These are phyloP conservation scores for Escovopsis sp. DNA, from an alignment of 2,329 filamentous ascomycete species.

Conservation along the genomic window DNA sequence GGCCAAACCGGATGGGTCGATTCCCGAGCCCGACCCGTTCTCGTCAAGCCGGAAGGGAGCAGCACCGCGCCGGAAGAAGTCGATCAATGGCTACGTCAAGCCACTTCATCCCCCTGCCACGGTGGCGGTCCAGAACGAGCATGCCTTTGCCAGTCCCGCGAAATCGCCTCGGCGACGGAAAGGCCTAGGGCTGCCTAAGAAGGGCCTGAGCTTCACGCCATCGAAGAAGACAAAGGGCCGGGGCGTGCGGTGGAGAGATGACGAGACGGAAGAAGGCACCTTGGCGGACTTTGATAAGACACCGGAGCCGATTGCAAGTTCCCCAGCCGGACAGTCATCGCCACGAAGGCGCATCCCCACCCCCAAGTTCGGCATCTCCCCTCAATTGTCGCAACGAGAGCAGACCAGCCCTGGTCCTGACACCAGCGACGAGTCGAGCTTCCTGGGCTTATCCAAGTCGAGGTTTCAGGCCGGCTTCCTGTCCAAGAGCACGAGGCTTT, in stretches of 20 bases:
- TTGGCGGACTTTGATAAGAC: conserved; percentile 87
- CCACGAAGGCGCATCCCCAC: conserved; percentile 18
- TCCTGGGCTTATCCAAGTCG: conserved; percentile 38
- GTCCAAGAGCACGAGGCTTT: conserved; percentile 34
- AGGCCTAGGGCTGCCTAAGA: conserved; percentile 39
- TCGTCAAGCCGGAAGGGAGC: conserved; percentile 52
- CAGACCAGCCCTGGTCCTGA: conserved; percentile 43
- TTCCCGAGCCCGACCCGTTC: conserved; percentile 47
- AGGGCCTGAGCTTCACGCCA: conserved; percentile 68
- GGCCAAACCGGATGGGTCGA: conserved; percentile 71
- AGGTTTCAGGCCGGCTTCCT: conserved; percentile 85
- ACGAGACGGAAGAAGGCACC: conserved; percentile 65
- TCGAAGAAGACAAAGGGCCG: conserved; percentile 64
- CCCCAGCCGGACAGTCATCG: conserved; percentile 32
- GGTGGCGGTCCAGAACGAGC: conserved; percentile 16
- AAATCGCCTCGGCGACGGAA: conserved; percentile 73
- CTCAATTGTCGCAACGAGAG: conserved; percentile 19
- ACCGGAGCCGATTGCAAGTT: conserved; percentile 48
- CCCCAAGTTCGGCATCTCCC: conserved; percentile 6
- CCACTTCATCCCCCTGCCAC: conserved; percentile 30
- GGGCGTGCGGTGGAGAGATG: conserved; percentile 83
- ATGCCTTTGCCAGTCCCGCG: conserved; percentile 33
- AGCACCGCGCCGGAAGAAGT: conserved; percentile 64
- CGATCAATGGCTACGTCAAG: conserved; percentile 23
- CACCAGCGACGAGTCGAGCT: conserved; percentile 25